A percentile compares a stretch with the other conserved stretches of the same genome.
Conservation (phyloP, 331 rosid species). For the Spiraea crenata region DNA sequence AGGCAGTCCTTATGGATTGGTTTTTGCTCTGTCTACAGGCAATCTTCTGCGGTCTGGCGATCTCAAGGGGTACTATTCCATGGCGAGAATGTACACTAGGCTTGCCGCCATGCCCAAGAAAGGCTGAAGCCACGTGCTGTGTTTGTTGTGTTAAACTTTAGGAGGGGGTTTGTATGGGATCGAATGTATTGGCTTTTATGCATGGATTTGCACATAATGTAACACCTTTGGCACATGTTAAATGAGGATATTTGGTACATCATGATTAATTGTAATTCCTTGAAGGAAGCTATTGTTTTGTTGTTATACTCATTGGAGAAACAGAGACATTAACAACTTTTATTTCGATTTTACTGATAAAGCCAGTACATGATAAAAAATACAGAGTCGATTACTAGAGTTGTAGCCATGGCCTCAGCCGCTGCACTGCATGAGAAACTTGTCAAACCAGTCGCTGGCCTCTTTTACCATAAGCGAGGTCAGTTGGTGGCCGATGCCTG, state of each 20-base stretch:
- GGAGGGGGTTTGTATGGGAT: not conserved
- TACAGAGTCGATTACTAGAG: not conserved
- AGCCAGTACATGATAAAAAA: too few species aligned
- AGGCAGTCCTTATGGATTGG: not conserved
- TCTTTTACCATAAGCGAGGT: conserved; percentile 61
- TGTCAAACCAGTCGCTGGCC: conserved; percentile 75
- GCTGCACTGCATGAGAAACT: conserved; percentile 34
- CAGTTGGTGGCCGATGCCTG: conserved; percentile 55
- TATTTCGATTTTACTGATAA: not conserved
- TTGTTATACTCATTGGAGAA: not conserved
- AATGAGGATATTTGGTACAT: not conserved
- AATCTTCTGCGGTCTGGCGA: conserved; percentile 94
- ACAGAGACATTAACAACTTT: not conserved
- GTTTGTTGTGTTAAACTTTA: not conserved
- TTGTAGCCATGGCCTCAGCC: not conserved
- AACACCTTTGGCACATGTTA: not conserved
- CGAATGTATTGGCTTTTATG: not conserved
- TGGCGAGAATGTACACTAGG: conserved; percentile 98
- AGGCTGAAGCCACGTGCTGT: conserved; percentile 51
- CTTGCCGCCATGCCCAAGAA: conserved; percentile 99
- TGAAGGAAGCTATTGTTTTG: not conserved
- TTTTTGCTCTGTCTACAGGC: conserved; percentile 39
- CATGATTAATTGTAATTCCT: not conserved
- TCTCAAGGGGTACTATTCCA: conserved; percentile 79
- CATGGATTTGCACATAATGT: not conserved